These are phyloP conservation scores for Lumnitzera racemosa DNA, from an alignment of 345 rosid genomes.

Conservation along the genomic window DNA sequence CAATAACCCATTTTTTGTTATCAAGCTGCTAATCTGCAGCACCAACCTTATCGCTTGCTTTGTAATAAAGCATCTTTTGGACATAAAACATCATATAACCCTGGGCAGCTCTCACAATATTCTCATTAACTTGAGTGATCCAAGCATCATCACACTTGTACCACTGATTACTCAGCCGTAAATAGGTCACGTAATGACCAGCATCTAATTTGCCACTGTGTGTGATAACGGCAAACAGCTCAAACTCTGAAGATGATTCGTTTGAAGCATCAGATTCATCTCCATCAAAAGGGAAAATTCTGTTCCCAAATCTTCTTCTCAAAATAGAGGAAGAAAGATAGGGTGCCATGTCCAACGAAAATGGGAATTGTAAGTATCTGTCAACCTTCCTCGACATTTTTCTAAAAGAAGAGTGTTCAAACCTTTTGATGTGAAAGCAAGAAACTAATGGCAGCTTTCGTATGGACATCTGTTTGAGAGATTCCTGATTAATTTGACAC, in stretches of 20 bases:
- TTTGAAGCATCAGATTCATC: slow-evolving; percentile 38
- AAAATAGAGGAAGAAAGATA: slow-evolving; percentile 57
- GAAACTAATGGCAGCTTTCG: slow-evolving; percentile 63
- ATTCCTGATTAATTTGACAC: slow-evolving; percentile 60
- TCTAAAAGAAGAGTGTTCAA: slow-evolving; percentile 47
- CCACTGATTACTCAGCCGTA: slow-evolving; percentile 55
- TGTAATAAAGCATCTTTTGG: slow-evolving; percentile 52
- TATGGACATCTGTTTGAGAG: slow-evolving; percentile 67
- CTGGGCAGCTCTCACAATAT: slow-evolving; percentile 55
- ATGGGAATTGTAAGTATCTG: slow-evolving; percentile 51
- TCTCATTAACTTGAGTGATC: slow-evolving; percentile 55
- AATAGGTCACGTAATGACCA: slow-evolving; percentile 54
- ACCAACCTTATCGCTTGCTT: slow-evolving; percentile 37
- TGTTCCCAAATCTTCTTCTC: slow-evolving; percentile 51
- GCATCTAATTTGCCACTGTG: slow-evolving; percentile 53
- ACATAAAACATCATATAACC: slow-evolving; percentile 75
- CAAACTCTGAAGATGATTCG: slow-evolving; percentile 48
- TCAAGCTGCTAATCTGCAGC: not conserved
- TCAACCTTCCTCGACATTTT: slow-evolving; percentile 65
- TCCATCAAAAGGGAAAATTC: slow-evolving; percentile 46
- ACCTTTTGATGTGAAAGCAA: slow-evolving; percentile 64
- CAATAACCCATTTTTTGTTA: slow-evolving; percentile 2
- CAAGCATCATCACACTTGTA: slow-evolving; percentile 70
- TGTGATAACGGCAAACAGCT: slow-evolving; percentile 63
- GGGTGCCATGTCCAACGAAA: slow-evolving; percentile 55